A percentile compares a stretch with the other conserved stretches of the same genome.
Evolutionary conservation across 2,329 filamentous ascomycete genomes (phyloP).

Genomic region (Ophiostoma piceae): DNA sequence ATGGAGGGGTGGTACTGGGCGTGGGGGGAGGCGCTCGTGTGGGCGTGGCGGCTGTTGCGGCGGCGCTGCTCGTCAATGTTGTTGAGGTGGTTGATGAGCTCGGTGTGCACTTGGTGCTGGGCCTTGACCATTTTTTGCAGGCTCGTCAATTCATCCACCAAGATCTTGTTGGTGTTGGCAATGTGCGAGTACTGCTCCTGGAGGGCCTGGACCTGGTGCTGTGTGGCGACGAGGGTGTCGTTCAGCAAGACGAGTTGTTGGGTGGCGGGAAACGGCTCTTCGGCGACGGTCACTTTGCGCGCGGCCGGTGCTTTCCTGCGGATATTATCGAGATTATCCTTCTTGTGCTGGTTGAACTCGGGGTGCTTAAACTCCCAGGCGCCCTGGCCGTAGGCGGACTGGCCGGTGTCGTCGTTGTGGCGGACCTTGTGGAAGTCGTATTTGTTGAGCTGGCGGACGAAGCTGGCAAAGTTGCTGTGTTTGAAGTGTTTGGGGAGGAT

Average conservation of each 20-base stretch:
- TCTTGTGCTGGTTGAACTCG: conserved; percentile 16
- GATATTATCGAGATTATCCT: conserved; percentile 85
- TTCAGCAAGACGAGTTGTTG: conserved; percentile 88
- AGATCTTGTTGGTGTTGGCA: conserved; percentile 55
- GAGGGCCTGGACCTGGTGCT: conserved; percentile 84
- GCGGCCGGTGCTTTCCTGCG: conserved; percentile 89
- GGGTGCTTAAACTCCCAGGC: conserved; percentile 76
- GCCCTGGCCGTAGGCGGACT: conserved; percentile 71
- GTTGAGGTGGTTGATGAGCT: conserved; percentile 53
- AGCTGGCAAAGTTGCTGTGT: conserved; percentile 97
- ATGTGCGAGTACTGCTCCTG: conserved; percentile 82
- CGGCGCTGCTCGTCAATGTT: conserved; percentile 43
- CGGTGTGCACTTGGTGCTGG: conserved; percentile 53
- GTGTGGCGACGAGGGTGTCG: conserved; percentile 80
- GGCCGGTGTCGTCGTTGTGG: conserved; percentile 78
- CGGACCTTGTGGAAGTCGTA: conserved; percentile 90
- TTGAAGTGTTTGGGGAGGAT: conserved; percentile 99
- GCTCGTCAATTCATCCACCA: conserved; percentile 57
- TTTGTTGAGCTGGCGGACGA: conserved; percentile 64
- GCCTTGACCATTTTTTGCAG: conserved; percentile 57
- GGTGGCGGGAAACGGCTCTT: conserved; percentile 70
- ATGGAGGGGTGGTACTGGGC: conserved; percentile 35
- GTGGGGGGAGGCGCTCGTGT: conserved; percentile 35
- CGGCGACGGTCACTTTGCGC: conserved; percentile 58
- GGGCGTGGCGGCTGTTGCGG: conserved; percentile 39